Percentiles rank a stretch among this genome's conserved stretches.
These are phyloP conservation scores for Oryza meridionalis DNA, from an alignment of 176 grass and related monocot genomes.

Conservation along the genomic window DNA sequence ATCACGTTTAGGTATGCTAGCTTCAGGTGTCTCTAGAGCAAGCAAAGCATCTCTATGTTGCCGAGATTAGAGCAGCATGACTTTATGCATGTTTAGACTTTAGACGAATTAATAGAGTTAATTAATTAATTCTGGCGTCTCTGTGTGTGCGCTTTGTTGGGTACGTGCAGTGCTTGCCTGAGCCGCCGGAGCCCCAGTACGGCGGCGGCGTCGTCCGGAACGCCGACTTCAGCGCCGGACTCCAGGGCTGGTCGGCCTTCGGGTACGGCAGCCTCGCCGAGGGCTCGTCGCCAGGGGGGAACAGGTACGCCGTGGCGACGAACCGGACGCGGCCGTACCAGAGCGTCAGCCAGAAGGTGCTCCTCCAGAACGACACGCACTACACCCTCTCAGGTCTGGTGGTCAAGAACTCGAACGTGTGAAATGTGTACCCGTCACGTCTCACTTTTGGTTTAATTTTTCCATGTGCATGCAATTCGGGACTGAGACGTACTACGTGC, in stretches of 20 bases:
- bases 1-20: background rate
- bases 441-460: background rate
- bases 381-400: conserved; percentile 62
- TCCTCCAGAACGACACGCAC: conserved; percentile 51
- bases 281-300: conserved; percentile 45
- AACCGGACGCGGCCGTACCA: conserved; percentile 51
- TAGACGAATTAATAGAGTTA: background rate
- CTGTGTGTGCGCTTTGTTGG: background rate
- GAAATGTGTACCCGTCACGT: background rate
- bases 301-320: conserved; percentile 42
- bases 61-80: conserved; percentile 17
- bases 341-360: conserved; percentile 67
- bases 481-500: background rate
- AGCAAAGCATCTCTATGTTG: conserved; percentile 3
- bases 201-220: conserved; percentile 62
- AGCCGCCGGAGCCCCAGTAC: conserved; percentile 60
- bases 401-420: too few species aligned
- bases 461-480: background rate
- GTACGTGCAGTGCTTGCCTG: conserved; percentile 57
- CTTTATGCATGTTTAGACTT: background rate
- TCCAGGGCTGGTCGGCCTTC: conserved; percentile 52
- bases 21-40: background rate
- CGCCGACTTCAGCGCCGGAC: conserved; percentile 53
- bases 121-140: background rate
- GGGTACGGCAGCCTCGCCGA: conserved; percentile 34